Percentiles rank a stretch among this genome's conserved stretches.
Evolutionary conservation across 2,329 filamentous ascomycete genomes (phyloP).

Genomic region (Blastomyces silverae): DNA sequence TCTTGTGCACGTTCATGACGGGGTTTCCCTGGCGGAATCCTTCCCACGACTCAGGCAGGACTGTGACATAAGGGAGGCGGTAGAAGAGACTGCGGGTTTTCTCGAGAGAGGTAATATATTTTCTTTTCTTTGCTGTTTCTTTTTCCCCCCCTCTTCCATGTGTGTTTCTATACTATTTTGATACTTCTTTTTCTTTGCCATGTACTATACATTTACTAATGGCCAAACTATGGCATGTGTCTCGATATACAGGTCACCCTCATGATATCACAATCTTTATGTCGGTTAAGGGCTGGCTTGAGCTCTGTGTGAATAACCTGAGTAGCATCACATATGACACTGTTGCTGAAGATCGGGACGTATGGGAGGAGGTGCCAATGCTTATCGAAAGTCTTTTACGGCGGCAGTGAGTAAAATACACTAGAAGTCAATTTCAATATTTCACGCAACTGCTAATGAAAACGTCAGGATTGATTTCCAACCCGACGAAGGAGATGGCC

Average conservation of each 20-base stretch:
- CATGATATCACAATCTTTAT: slow-evolving; percentile 31
- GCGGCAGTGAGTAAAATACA: slow-evolving; percentile 30
- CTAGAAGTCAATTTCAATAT: not conserved
- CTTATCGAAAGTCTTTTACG: slow-evolving; percentile 38
- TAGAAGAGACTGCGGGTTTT: slow-evolving; percentile 30
- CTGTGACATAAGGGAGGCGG: slow-evolving; percentile 29
- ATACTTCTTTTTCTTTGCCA: not conserved
- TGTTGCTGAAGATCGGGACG: slow-evolving; percentile 37
- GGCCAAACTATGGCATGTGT: not conserved
- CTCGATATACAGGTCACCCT: slow-evolving; percentile 25
- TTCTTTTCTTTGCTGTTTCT: slow-evolving; percentile 4
- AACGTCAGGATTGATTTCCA: slow-evolving; percentile 29
- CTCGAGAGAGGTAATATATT: slow-evolving; percentile 35
- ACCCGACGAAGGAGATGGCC: slow-evolving; percentile 28
- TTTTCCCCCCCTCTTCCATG: not conserved
- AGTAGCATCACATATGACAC: slow-evolving; percentile 33
- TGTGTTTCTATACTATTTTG: slow-evolving; percentile 8
- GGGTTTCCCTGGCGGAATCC: slow-evolving; percentile 29
- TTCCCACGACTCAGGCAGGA: slow-evolving; percentile 35
- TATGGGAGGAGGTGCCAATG: slow-evolving; percentile 42
- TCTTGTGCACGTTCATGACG: slow-evolving; percentile 34
- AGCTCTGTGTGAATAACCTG: slow-evolving; percentile 32
- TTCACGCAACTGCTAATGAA: not conserved
- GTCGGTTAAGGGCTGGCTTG: slow-evolving; percentile 40
- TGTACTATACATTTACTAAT: not conserved